Evolutionary conservation across 257 asterid species (phyloP).

Genomic region (Forsythia suspensa): DNA sequence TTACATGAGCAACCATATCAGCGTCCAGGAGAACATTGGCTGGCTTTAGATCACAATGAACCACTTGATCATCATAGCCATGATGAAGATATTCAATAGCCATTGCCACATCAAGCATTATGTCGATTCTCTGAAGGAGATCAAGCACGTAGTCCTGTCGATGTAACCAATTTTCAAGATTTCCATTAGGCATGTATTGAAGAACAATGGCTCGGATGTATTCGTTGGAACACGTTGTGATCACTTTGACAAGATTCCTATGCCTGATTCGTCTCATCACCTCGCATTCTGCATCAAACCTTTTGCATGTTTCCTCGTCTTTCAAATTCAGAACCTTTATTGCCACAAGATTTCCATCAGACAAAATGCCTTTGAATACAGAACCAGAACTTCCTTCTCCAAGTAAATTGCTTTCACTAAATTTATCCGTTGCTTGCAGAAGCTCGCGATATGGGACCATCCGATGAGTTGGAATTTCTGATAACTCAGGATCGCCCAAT

Average conservation of each 20-base stretch:
- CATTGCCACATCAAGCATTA: constrained; percentile 39
- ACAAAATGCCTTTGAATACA: constrained; percentile 32
- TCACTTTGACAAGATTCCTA: constrained; percentile 39
- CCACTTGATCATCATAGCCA: constrained; percentile 28
- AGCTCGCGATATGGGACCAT: constrained; percentile 29
- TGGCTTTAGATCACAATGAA: constrained; percentile 46
- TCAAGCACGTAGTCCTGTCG: background rate
- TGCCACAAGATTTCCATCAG: constrained; percentile 28
- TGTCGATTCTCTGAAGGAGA: constrained; percentile 23
- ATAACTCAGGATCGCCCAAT: constrained; percentile 18
- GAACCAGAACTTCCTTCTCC: constrained; percentile 42
- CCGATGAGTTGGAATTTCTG: constrained; percentile 16
- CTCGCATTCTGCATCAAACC: constrained; percentile 36
- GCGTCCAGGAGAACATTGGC: constrained; percentile 34
- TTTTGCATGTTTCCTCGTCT: constrained; percentile 22
- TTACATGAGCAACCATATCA: constrained; percentile 40
- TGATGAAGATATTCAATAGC: constrained; percentile 45
- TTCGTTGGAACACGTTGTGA: constrained; percentile 34
- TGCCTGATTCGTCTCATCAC: constrained; percentile 34
- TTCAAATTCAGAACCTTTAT: constrained; percentile 33
- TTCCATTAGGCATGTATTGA: constrained; percentile 44
- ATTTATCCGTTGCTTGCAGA: constrained; percentile 30
- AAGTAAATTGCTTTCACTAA: constrained; percentile 29
- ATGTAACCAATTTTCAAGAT: constrained; percentile 34
- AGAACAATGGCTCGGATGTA: constrained; percentile 31